A percentile compares a stretch with the other conserved stretches of the same genome.
Conservation (phyloP, 495 filamentous ascomycete species). For the Xylaria scruposa region DNA sequence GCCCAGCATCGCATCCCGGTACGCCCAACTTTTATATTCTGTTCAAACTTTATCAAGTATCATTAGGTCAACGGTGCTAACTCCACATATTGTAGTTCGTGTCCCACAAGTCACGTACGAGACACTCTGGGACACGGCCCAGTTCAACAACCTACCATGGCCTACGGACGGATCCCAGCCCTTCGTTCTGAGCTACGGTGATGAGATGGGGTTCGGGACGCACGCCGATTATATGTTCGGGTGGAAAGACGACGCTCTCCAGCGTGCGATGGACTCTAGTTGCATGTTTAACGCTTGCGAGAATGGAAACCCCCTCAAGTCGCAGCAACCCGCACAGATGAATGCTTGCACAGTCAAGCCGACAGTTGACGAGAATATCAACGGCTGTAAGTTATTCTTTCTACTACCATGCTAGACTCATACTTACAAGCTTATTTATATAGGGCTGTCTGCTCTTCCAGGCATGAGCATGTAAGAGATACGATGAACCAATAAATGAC, state of each 20-base stretch:
- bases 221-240: conserved; percentile 58
- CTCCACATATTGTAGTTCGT: conserved; percentile 31
- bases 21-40: background rate
- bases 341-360: conserved; percentile 52
- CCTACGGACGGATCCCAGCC: conserved; percentile 53
- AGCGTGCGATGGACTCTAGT: conserved; percentile 51
- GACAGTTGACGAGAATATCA: conserved; percentile 51
- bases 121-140: conserved; percentile 58
- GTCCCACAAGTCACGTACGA: conserved; percentile 60
- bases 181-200: conserved; percentile 54
- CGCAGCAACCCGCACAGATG: conserved; percentile 50
- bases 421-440: background rate
- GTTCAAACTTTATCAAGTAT: background rate
- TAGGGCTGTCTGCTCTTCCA: conserved; percentile 14
- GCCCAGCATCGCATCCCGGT: conserved; percentile 57
- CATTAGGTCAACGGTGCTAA: background rate
- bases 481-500: background rate
- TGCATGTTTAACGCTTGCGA: conserved; percentile 56
- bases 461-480: conserved; percentile 8
- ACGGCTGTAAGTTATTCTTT: conserved; percentile 42
- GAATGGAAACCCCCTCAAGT: conserved; percentile 52
- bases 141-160: conserved; percentile 53
- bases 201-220: conserved; percentile 48
- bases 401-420: no score
- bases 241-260: conserved; percentile 53